Percentiles rank a stretch among this genome's conserved stretches.
Conservation (phyloP, 805 yeast genomes). For the Kazachstania bromeliacearum region DNA sequence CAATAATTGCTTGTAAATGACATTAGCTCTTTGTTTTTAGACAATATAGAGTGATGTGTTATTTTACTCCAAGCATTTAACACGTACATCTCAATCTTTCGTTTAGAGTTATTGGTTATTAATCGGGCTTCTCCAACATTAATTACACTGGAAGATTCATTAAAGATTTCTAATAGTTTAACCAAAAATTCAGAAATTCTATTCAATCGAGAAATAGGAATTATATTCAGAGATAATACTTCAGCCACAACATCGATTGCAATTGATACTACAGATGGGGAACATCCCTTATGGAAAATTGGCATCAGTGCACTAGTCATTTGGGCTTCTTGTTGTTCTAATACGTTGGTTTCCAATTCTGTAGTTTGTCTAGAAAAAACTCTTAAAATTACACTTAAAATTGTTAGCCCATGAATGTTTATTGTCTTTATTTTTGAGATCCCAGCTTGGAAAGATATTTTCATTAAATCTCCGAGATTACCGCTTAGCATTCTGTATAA, state of each 20-base stretch:
- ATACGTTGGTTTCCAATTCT: slow-evolving; percentile 55
- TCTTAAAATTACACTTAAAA: slow-evolving; percentile 55
- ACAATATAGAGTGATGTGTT: slow-evolving; percentile 26
- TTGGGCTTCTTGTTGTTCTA: slow-evolving; percentile 93
- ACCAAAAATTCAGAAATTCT: slow-evolving; percentile 58
- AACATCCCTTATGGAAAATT: slow-evolving; percentile 66
- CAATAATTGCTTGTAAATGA: slow-evolving; percentile 48
- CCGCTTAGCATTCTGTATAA: too few relatives aligned
- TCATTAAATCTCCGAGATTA: slow-evolving; percentile 36
- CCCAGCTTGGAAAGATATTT: slow-evolving; percentile 71
- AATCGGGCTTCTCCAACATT: slow-evolving; percentile 50
- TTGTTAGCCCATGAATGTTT: slow-evolving; percentile 53
- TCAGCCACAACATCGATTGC: slow-evolving; percentile 75
- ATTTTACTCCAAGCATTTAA: slow-evolving; percentile 69
- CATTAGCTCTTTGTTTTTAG: slow-evolving; percentile 34
- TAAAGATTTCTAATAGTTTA: slow-evolving; percentile 51
- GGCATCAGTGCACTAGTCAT: slow-evolving; percentile 84
- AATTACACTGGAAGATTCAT: slow-evolving; percentile 24
- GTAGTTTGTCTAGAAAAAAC: slow-evolving; percentile 58
- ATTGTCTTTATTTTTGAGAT: slow-evolving; percentile 57
- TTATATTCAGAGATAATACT: slow-evolving; percentile 55
- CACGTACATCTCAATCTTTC: slow-evolving; percentile 48
- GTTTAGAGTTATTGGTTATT: slow-evolving; percentile 36
- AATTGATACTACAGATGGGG: slow-evolving; percentile 60
- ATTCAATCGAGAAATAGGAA: slow-evolving; percentile 38